Conservation (phyloP, 352 stramenopile genomes). For the Stephanocyclus meneghinianus region DNA sequence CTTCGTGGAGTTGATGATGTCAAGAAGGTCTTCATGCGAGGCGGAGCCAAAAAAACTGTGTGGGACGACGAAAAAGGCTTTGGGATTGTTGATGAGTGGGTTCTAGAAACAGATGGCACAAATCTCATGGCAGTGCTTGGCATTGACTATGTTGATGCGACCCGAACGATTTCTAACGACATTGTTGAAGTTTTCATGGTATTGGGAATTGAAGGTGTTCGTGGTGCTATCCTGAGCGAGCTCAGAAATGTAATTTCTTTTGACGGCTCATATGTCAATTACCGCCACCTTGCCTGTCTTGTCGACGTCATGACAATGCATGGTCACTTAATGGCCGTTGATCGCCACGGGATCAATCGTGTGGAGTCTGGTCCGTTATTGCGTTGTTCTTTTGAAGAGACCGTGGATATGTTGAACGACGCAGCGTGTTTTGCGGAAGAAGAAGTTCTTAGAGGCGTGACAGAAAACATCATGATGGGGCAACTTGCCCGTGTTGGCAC, state of each 20-base stretch:
- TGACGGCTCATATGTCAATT: slow-evolving; percentile 99
- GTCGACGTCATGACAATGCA: slow-evolving; percentile 99
- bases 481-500: slow-evolving; percentile 95
- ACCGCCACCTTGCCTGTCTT: slow-evolving; percentile 97
- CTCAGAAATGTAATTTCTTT: slow-evolving; percentile 98
- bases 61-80: slow-evolving; percentile 95
- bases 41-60: slow-evolving; percentile 90
- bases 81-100: slow-evolving; percentile 91
- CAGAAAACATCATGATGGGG: slow-evolving; percentile 98
- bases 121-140: slow-evolving; percentile 97
- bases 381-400: slow-evolving; percentile 99
- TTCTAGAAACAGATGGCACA: slow-evolving; percentile 98
- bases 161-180: slow-evolving; percentile 97
- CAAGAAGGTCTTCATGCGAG: slow-evolving; percentile 97
- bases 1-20: slow-evolving; percentile 95
- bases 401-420: slow-evolving; percentile 99
- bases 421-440: slow-evolving; percentile 95
- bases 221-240: slow-evolving; percentile 88
- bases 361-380: slow-evolving; percentile 97
- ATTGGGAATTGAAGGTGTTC: slow-evolving; percentile 86
- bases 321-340: slow-evolving; percentile 95
- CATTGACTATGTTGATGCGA: slow-evolving; percentile 94
- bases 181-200: slow-evolving; percentile 98
- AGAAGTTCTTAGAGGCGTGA: slow-evolving; percentile 96
- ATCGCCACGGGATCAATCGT: slow-evolving; percentile 98